Evolutionary conservation across 1,284 basidiomycete species (phyloP).

Genomic region (Neonothopanus nambi): DNA sequence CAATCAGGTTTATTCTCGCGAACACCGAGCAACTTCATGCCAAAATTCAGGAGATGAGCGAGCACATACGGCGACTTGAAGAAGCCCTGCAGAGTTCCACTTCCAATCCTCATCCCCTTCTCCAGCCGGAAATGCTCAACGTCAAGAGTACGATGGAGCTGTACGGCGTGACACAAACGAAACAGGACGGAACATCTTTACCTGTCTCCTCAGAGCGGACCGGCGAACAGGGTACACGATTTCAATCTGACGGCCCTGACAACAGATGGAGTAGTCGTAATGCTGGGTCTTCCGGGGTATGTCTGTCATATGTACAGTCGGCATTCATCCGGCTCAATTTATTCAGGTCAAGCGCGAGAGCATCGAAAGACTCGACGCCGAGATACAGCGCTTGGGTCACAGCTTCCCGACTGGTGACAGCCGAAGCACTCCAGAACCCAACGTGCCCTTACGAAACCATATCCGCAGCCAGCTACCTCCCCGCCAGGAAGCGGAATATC

Average conservation of each 20-base stretch:
- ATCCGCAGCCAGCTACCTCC: constrained; percentile 39
- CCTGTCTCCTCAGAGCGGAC: constrained; percentile 5
- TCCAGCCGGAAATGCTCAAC: constrained; percentile 54
- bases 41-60: constrained; percentile 70
- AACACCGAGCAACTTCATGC: constrained; percentile 72
- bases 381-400: constrained; percentile 39
- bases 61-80: constrained; percentile 66
- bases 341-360: constrained; percentile 11
- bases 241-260: background rate
- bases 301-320: background rate
- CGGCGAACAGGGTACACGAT: background rate
- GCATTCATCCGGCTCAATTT: background rate
- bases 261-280: background rate
- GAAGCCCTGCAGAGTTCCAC: constrained; percentile 49
- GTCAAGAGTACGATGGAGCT: constrained; percentile 69
- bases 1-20: constrained; percentile 63
- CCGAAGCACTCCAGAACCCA: constrained; percentile 34
- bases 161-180: constrained; percentile 44
- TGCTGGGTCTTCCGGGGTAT: background rate
- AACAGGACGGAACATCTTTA: background rate
- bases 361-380: constrained; percentile 31
- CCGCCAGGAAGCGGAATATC: constrained; percentile 38
- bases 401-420: constrained; percentile 41
- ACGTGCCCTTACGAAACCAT: constrained; percentile 36
- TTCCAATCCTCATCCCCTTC: constrained; percentile 53